Evolutionary conservation across 2,329 filamentous ascomycete genomes (phyloP).

Genomic region (Cladophialophora exuberans): DNA sequence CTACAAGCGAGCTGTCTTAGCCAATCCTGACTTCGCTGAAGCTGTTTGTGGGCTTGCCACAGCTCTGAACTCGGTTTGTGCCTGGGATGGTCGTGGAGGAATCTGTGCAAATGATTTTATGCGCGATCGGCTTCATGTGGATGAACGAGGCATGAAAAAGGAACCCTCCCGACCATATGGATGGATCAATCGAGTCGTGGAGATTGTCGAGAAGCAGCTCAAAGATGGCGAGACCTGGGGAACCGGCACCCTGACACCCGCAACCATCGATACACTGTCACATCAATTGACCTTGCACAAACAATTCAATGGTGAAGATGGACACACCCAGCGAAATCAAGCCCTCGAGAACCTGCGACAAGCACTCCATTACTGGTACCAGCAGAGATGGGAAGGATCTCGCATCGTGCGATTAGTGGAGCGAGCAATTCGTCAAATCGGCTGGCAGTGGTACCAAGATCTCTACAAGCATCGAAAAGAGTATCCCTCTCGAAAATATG

Average conservation of each 20-base stretch:
- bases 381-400: conserved; percentile 84
- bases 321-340: conserved; percentile 29
- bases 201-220: conserved; percentile 87
- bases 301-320: conserved; percentile 12
- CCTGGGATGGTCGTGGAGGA: conserved; percentile 88
- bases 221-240: conserved; percentile 87
- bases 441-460: conserved; percentile 88
- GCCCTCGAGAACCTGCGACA: conserved; percentile 35
- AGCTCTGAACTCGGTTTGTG: conserved; percentile 93
- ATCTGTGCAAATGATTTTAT: conserved; percentile 73
- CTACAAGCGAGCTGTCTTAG: conserved; percentile 84
- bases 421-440: conserved; percentile 74
- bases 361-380: conserved; percentile 64
- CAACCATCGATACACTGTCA: conserved; percentile 55
- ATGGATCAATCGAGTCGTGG: conserved; percentile 86
- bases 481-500: conserved; percentile 64
- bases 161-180: conserved; percentile 73
- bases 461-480: conserved; percentile 67
- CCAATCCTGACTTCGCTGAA: conserved; percentile 96
- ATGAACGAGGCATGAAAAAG: conserved; percentile 77
- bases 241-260: conserved; percentile 63
- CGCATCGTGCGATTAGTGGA: conserved; percentile 82
- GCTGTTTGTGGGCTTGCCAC: conserved; percentile 95
- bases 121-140: conserved; percentile 91
- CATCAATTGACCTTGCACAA: conserved; percentile 48